These are phyloP conservation scores for Excoecaria cochinchinensis DNA, from an alignment of 345 rosid genomes.

Conservation along the genomic window DNA sequence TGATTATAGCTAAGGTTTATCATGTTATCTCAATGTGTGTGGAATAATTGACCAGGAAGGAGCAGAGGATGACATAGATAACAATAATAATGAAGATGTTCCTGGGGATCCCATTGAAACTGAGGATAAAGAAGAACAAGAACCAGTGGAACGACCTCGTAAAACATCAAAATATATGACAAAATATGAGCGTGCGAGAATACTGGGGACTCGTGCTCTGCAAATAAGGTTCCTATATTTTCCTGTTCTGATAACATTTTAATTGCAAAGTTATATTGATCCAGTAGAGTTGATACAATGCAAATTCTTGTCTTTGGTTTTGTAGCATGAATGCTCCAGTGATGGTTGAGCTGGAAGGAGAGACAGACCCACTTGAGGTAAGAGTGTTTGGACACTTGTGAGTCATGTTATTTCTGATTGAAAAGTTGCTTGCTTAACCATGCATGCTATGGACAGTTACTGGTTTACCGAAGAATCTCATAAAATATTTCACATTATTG, in stretches of 20 bases:
- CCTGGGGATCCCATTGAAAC: constrained; percentile 60
- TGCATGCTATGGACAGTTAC: neutral
- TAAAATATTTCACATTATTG: neutral
- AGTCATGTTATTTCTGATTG: neutral
- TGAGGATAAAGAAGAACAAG: constrained; percentile 55
- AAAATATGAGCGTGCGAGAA: constrained; percentile 81
- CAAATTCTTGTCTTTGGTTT: constrained; percentile 14
- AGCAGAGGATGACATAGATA: constrained; percentile 61
- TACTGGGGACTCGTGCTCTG: constrained; percentile 77
- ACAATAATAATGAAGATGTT: constrained; percentile 55
- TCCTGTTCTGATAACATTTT: neutral
- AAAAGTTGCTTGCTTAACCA: neutral
- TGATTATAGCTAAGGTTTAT: neutral
- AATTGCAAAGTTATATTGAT: neutral
- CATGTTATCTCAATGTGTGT: neutral
- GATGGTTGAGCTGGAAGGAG: constrained; percentile 90
- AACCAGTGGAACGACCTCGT: constrained; percentile 40
- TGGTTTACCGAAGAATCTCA: neutral
- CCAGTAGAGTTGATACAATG: neutral
- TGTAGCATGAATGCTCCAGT: constrained; percentile 93
- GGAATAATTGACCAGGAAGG: constrained; percentile 59
- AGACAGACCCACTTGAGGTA: constrained; percentile 89
- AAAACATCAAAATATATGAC: constrained; percentile 81
- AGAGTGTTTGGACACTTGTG: neutral
- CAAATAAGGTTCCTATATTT: constrained; percentile 60